A percentile compares a stretch with the other conserved stretches of the same genome.
Evolutionary conservation across 805 yeast species (phyloP).

Genomic region (Schwanniomyces occidentalis): DNA sequence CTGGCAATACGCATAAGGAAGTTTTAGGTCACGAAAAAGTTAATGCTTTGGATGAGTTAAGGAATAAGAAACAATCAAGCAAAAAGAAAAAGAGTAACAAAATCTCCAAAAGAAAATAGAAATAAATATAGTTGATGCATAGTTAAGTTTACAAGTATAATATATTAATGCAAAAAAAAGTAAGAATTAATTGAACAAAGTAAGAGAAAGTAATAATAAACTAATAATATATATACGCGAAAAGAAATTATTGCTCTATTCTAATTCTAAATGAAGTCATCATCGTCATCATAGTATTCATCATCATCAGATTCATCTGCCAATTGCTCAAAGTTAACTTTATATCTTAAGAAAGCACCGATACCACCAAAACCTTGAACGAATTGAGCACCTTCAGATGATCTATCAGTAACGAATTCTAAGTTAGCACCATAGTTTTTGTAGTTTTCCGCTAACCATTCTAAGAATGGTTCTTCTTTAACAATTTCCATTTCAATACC

Average conservation of each 20-base stretch:
- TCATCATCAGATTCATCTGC: constrained; percentile 83
- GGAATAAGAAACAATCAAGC: constrained; percentile 15
- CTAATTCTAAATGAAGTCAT: constrained; percentile 39
- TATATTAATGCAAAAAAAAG: constrained; percentile 3
- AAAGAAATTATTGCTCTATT: constrained; percentile 1
- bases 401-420: constrained; percentile 95
- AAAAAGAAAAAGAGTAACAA: constrained; percentile 8
- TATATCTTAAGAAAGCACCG: constrained; percentile 94
- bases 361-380: constrained; percentile 98
- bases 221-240: constrained; percentile 2
- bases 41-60: constrained; percentile 66
- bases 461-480: constrained; percentile 82
- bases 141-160: background rate
- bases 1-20: constrained; percentile 63
- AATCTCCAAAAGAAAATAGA: constrained; percentile 1
- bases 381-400: constrained; percentile 98
- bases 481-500: constrained; percentile 92
- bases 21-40: constrained; percentile 70
- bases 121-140: background rate
- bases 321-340: constrained; percentile 95
- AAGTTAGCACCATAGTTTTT: constrained; percentile 90
- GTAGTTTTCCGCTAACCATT: constrained; percentile 98
- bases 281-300: constrained; percentile 78
- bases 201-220: background rate
- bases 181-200: constrained; percentile 2